phyloP scores from a whole-genome alignment of 257 asterid genomes.

The Jasminum sambac region DNA sequence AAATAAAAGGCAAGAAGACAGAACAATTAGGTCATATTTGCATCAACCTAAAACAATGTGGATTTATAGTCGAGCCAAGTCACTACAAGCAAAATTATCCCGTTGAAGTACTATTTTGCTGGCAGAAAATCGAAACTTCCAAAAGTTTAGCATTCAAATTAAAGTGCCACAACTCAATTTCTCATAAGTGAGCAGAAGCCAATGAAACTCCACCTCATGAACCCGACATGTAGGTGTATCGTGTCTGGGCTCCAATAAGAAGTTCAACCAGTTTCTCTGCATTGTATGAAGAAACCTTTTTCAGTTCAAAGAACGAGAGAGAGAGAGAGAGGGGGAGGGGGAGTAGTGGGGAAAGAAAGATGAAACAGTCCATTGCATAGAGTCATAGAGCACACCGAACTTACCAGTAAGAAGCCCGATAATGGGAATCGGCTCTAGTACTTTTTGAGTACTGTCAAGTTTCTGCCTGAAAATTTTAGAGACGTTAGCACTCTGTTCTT shows the following conservation, averaged over 20 bases:
- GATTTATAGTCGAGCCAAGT: background rate
- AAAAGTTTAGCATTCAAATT: background rate
- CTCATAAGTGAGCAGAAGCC: background rate
- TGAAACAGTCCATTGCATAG: background rate
- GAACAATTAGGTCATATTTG: background rate
- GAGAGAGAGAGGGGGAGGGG: too few species aligned
- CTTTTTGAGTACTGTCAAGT: constrained; percentile 66
- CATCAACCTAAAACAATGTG: background rate
- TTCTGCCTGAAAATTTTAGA: constrained; percentile 57
- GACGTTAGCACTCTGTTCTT: constrained; percentile 21
- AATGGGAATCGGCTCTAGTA: constrained; percentile 75
- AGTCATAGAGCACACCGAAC: constrained; percentile 5
- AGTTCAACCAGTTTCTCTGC: constrained; percentile 92
- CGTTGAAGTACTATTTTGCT: constrained; percentile 5
- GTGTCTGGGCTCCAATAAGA: constrained; percentile 87
- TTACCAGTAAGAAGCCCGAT: constrained; percentile 80
- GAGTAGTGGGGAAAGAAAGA: too few species aligned
- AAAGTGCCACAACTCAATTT: background rate
- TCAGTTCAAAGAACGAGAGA: background rate
- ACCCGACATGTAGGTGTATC: constrained; percentile 98
- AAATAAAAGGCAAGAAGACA: background rate
- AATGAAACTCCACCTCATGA: constrained; percentile 45
- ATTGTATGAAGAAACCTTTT: background rate
- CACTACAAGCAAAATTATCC: constrained; percentile 25
- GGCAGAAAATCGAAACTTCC: constrained; percentile 3